A percentile compares a stretch with the other conserved stretches of the same genome.
phyloP scores from a whole-genome alignment of 345 rosid species.

The Microthlaspi erraticum region DNA sequence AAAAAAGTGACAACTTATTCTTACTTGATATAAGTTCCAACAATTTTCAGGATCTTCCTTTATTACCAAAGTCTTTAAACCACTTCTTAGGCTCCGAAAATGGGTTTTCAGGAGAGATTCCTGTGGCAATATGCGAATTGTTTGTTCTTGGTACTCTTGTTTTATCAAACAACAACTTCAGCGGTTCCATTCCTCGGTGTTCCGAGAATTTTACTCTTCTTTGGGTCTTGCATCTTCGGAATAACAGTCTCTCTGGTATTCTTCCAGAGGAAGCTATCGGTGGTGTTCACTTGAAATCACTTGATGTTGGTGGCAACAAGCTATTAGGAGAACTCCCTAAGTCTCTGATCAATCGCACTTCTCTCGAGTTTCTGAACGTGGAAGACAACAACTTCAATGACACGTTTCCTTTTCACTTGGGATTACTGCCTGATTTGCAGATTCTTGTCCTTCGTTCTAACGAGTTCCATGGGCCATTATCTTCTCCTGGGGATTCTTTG shows the following conservation, averaged over 20 bases:
- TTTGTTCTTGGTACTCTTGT: conserved; percentile 3
- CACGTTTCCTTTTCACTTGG: conserved; percentile 49
- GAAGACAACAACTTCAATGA: conserved; percentile 49
- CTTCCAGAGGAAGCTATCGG: conserved; percentile 14
- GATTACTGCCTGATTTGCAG: conserved; percentile 35
- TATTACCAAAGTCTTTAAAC: neutral
- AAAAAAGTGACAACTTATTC: neutral
- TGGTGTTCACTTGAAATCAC: neutral
- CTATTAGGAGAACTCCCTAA: conserved; percentile 45
- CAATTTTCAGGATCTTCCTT: neutral
- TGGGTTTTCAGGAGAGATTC: conserved; percentile 27
- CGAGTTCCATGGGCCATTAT: conserved; percentile 45
- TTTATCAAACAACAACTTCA: conserved; percentile 44
- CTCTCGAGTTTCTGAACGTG: conserved; percentile 50
- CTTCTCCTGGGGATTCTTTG: neutral
- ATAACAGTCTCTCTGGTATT: conserved; percentile 33
- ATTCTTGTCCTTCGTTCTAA: conserved; percentile 56
- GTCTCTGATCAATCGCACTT: conserved; percentile 45
- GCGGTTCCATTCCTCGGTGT: conserved; percentile 40
- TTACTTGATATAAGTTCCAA: conserved; percentile 30
- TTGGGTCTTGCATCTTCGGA: conserved; percentile 19
- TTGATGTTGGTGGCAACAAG: conserved; percentile 26
- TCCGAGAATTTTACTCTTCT: conserved; percentile 13
- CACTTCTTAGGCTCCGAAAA: neutral
- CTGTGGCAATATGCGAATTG: conserved; percentile 3